These are phyloP conservation scores for Aspergillus pseudotamarii DNA, from an alignment of 2,329 filamentous ascomycete genomes.

Conservation along the genomic window DNA sequence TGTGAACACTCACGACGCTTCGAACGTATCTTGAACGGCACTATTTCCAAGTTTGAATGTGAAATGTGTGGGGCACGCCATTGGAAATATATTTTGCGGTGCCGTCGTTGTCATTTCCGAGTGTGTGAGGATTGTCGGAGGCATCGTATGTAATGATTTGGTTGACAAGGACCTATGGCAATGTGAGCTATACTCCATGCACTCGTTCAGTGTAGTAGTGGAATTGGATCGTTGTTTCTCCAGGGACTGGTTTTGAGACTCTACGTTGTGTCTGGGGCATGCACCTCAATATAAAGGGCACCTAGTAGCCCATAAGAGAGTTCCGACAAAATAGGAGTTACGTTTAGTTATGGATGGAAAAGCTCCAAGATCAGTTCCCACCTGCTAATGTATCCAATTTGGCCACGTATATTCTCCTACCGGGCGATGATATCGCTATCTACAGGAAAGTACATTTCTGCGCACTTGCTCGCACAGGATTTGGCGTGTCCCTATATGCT, in stretches of 20 bases:
- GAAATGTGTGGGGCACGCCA: background rate
- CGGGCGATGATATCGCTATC: background rate
- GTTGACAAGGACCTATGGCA: no score
- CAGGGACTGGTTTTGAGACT: no score
- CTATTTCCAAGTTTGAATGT: background rate
- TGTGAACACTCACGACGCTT: background rate
- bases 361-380: background rate
- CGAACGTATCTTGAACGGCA: background rate
- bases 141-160: background rate
- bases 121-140: background rate
- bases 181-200: no score
- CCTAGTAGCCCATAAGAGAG: no score
- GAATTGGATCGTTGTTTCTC: no score
- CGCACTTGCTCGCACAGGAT: background rate
- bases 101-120: background rate
- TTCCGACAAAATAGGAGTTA: no score
- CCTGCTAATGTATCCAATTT: no score
- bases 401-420: background rate
- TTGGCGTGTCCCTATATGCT: conserved; percentile 30
- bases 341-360: no score
- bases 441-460: background rate
- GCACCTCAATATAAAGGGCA: no score
- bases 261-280: no score
- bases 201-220: no score
- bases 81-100: background rate